Base-by-base conservation (phyloP, 768 basidiomycete genomes). In the Suillus subluteus region DNA sequence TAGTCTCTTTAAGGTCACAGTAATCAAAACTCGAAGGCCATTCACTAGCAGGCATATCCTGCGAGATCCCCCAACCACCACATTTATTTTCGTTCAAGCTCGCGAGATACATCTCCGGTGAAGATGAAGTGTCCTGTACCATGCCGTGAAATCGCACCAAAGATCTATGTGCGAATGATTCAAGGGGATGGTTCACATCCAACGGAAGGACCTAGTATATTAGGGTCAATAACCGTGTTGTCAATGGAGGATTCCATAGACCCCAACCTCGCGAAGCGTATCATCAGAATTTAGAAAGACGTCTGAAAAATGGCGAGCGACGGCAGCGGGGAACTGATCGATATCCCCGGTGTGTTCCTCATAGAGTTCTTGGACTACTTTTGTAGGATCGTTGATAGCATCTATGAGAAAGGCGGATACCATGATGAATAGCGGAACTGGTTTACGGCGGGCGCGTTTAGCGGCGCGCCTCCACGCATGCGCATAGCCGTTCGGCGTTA, bases 101-200 rank as follows among this genome's bases (percentile, higher is more conserved):
- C 3, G 87, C 83, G 50, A 92, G 79, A 75, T 95, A 95, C 68
- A 95, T 81, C 73, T 94, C 91, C 0, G 86, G 85, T 6, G 90
- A 87, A 21, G 84, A 73, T 3, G 92, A 91, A 2, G 91, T 93
- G 73, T 94, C 93, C 74, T 95, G 94, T 38, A 94, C 82, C 90
- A 94, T 92, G 32, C 85, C 89, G 40, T 86, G 84, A 75, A 94
- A 94, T 23, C 84, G 81, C 4, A 95, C 90, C 5, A 94, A 82
- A 0, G 86, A 77, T n/a, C 87, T 80, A 66, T 83, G 79, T 12
- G 74, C 73, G 70, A 87, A 83, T 3, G 78, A 78, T 35, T 84
- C 80, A 44, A 88, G 87, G 13, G 89, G 85, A 62, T 76, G 71
- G 6, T 72, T 70, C 13, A 83, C 72, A 73, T 83, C 79, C 41